Evolutionary conservation across 345 rosid genomes (phyloP), one percentile per base, ranked within the genome.

Genomic region (Excoecaria cochinchinensis): DNA sequence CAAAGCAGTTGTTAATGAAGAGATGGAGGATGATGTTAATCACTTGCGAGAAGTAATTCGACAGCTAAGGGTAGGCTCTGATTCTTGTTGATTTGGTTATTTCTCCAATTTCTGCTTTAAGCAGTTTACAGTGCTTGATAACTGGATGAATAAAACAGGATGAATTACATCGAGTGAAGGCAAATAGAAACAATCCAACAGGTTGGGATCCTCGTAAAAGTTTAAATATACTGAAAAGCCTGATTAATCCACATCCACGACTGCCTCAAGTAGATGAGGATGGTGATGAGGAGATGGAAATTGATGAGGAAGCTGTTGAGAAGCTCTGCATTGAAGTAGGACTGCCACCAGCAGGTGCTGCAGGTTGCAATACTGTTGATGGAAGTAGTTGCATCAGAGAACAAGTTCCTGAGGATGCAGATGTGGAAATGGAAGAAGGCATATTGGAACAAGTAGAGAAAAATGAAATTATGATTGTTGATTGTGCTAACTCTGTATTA

Each of bases 231-330:
- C 84, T 96, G 79, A 93, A 87, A 84, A 95, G 95, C 77, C 90
- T 96, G 57, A 84, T 84, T 79, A 92, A 86, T 83, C 97, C 97
- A 22, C 86, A 82, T 85, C 80, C 86, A 55, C 44, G 46, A 38
- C 80, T 90, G 77, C 81, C 90, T 53, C 81, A 77, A 78, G 84
- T 91, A 76, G 99, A 96, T 59, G 93, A 90, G 77, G 99, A 95
- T 71, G 92, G 98, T 25, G 99, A 96, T 76, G 93, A 88, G 82
- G 98, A 92, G 85, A 96, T 96, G 99, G 98, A 96, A 92, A 92
- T 96, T 77, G 99, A 93, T 73, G 99, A 96, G 80, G 91, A 90
- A 76, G 97, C 91, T 75, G 94, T 96, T 65, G 99, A 92, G 88
- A 89, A 84, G 81, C 87, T 90, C 64, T 89, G 90, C 76, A 78